Evolutionary conservation across 768 basidiomycete genomes (phyloP), one percentile per base, ranked within the genome.

Genomic region (Suillus bovinus): DNA sequence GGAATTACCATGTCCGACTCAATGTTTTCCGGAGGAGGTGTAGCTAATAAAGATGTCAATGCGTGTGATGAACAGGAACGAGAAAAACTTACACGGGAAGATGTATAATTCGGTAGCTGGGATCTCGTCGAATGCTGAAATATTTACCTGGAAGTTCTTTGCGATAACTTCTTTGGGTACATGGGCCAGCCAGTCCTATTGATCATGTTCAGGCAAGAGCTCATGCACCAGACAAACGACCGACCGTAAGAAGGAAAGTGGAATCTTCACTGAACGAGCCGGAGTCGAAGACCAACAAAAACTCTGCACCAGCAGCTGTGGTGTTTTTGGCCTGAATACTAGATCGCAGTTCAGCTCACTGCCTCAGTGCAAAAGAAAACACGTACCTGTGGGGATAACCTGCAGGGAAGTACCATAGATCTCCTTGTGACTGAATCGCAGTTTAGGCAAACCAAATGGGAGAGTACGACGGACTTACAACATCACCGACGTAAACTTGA

Each of bases 131-230:
- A 86, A 87, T 4, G 80, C 76, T 41, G 81, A 73, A 4, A 77
- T 76, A 54, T 72, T 68, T 7, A 78, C 69, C 41, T 82, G 80
- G 69, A 89, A 89, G 71, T 88, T 89, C 75, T 88, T 87, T 17
- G 86, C 85, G 3, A 89, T 72, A 0, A 86, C 83, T 50, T 81
- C 79, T 64, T 80, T 77, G 11, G 86, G 85, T 17, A 84, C 78
- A 66, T 89, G 88, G 4, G 87, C 79, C 27, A 89, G 76, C 86
- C 88, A 90, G 63, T 90, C 88, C 61, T 87, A 83, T 59, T 14
- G 59, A n/a, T 60, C 53, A 38, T 36, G 11, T 29, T 67, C 66
- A 24, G 34, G 38, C 11, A 58, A 39, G 4, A 13, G 41, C 17
- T 4, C 16, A 24, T 17, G 53, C 39, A 27, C 46, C 9, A 8